phyloP scores from a whole-genome alignment of 2,329 filamentous ascomycete species.

The Exophiala sp. region DNA sequence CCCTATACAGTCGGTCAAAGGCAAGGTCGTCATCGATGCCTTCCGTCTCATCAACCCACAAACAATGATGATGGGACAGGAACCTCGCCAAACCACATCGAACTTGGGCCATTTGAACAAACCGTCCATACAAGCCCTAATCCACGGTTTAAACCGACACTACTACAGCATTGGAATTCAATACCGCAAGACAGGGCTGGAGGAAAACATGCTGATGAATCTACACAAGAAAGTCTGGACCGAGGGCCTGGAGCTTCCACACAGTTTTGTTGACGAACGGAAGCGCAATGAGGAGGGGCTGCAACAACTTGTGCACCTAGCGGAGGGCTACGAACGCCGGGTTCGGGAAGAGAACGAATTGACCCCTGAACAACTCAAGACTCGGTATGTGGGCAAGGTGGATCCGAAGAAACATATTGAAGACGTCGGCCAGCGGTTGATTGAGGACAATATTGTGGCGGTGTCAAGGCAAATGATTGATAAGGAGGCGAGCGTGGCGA shows the following conservation, averaged over 20 bases:
- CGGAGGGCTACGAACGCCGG: conserved; percentile 96
- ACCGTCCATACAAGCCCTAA: conserved; percentile 97
- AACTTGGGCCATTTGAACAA: conserved; percentile 98
- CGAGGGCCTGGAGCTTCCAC: conserved; percentile 92
- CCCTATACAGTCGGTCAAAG: conserved; percentile 98
- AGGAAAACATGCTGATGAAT: conserved; percentile 99
- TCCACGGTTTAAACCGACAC: conserved; percentile 94
- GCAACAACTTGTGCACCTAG: conserved; percentile 77
- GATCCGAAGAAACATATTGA: conserved; percentile 99
- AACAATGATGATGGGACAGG: conserved; percentile 94
- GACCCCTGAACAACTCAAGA: conserved; percentile 96
- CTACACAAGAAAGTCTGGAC: conserved; percentile 99
- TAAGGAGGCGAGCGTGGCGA: conserved; percentile 91
- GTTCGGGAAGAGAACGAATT: conserved; percentile 98
- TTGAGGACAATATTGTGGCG: conserved; percentile 98
- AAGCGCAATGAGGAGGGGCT: conserved; percentile 80
- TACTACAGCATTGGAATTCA: conserved; percentile 99
- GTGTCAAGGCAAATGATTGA: conserved; percentile 99
- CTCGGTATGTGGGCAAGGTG: conserved; percentile 95
- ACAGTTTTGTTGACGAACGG: conserved; percentile 84
- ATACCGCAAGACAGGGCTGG: conserved; percentile 92
- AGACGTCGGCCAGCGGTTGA: conserved; percentile 90
- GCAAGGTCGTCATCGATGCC: conserved; percentile 98
- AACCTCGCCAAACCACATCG: conserved; percentile 93
- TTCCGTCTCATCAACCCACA: conserved; percentile 98